A percentile compares a stretch with the other conserved stretches of the same genome.
These are phyloP conservation scores for Ganoderma boninense DNA, from an alignment of 1,284 basidiomycete genomes.

Conservation along the genomic window DNA sequence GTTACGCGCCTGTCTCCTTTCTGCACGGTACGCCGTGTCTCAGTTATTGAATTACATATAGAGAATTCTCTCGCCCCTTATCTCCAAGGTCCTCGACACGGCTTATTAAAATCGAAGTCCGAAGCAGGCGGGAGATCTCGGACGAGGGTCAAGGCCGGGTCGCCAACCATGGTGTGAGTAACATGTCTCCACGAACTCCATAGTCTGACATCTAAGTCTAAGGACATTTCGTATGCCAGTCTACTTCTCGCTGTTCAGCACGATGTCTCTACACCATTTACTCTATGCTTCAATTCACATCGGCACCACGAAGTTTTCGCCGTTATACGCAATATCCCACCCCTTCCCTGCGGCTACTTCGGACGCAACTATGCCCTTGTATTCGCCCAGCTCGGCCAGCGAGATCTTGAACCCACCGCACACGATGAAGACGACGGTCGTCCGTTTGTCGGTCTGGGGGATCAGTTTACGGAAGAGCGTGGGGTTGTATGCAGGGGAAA, in stretches of 20 bases:
- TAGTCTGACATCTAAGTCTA: no score
- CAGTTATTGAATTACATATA: no score
- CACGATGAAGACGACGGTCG: conserved; percentile 66
- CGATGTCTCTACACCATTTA: neutral
- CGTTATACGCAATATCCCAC: conserved; percentile 54
- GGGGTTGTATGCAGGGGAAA: conserved; percentile 69
- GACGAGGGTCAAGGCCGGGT: no score
- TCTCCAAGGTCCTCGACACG: no score
- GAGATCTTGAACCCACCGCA: conserved; percentile 80
- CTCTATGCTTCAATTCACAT: neutral
- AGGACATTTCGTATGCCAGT: neutral
- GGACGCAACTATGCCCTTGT: conserved; percentile 48
- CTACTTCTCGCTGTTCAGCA: neutral
- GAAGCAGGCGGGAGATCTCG: no score
- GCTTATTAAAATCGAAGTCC: no score
- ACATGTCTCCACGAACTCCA: no score
- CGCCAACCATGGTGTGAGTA: no score
- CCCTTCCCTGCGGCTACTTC: conserved; percentile 39
- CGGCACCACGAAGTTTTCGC: conserved; percentile 26
- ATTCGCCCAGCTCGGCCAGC: conserved; percentile 58
- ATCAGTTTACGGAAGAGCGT: conserved; percentile 62
- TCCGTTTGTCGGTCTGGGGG: conserved; percentile 40
- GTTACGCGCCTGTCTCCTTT: no score
- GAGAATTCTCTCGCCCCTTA: no score
- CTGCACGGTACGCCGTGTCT: no score